These are phyloP conservation scores for Brassica incana DNA, from an alignment of 345 rosid genomes.

Conservation along the genomic window DNA sequence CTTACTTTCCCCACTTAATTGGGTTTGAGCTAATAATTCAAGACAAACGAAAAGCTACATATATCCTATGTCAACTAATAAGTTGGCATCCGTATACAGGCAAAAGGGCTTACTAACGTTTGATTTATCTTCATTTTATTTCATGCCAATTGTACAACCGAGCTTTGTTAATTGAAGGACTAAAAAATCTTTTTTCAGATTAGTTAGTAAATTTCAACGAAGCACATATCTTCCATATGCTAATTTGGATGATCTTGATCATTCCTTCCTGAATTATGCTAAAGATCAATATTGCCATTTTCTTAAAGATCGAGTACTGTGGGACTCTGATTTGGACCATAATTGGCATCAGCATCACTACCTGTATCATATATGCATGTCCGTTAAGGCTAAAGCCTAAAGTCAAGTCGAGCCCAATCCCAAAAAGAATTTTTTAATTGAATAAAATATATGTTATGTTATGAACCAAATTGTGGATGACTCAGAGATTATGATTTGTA, in stretches of 20 bases:
- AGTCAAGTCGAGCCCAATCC: background rate
- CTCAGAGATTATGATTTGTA: no score
- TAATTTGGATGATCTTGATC: background rate
- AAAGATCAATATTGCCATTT: background rate
- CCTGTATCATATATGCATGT: background rate
- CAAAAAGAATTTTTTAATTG: background rate
- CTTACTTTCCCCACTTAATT: constrained; percentile 26
- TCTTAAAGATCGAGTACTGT: background rate
- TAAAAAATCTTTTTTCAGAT: background rate
- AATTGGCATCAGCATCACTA: background rate
- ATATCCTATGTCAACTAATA: background rate
- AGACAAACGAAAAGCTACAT: background rate
- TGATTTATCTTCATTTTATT: constrained; percentile 4
- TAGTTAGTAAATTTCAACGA: background rate
- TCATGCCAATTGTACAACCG: background rate
- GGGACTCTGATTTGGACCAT: background rate
- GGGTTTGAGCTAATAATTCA: constrained; percentile 13
- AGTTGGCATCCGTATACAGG: constrained; percentile 22
- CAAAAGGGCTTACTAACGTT: constrained; percentile 4
- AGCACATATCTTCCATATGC: background rate
- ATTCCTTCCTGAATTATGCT: background rate
- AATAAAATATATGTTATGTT: no score
- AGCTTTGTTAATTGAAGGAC: background rate
- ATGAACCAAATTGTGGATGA: no score
- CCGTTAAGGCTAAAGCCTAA: background rate